A percentile compares a stretch with the other conserved stretches of the same genome.
Evolutionary conservation across 2,329 filamentous ascomycete species (phyloP).

Genomic region (Botrytis pseudocinerea): DNA sequence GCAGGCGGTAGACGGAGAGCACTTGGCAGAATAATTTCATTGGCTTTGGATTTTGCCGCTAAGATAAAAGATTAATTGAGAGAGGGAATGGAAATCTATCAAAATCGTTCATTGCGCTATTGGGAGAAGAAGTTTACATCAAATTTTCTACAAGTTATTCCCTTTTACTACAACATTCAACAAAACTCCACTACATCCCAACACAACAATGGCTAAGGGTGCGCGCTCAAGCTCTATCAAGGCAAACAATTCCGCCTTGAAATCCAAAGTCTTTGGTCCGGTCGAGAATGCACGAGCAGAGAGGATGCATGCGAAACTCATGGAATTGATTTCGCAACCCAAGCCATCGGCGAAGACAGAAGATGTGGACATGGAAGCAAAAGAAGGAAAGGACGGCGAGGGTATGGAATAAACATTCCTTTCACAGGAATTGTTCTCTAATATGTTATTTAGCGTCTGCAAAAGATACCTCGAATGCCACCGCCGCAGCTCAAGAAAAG

Average conservation of each 20-base stretch:
- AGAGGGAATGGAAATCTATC: not conserved
- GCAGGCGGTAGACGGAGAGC: not conserved
- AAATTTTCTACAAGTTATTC: not conserved
- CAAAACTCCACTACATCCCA: not conserved
- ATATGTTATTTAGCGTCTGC: conserved; percentile 26
- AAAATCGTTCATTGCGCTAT: conserved; percentile 11
- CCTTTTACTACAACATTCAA: not conserved
- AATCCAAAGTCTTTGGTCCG: conserved; percentile 80
- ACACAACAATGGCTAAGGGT: conserved; percentile 77
- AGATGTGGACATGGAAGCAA: conserved; percentile 52
- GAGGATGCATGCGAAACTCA: conserved; percentile 80
- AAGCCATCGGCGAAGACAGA: conserved; percentile 59
- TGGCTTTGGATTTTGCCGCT: conserved; percentile 10
- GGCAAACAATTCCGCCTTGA: conserved; percentile 78
- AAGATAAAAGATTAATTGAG: conserved; percentile 22
- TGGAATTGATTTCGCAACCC: conserved; percentile 75
- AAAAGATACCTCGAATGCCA: conserved; percentile 25
- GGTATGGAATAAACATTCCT: not conserved
- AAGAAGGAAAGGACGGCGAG: conserved; percentile 35
- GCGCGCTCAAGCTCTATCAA: conserved; percentile 77
- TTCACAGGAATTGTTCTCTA: conserved; percentile 20
- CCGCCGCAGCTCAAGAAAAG: conserved; percentile 27
- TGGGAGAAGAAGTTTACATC: not conserved
- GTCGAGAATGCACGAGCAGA: conserved; percentile 76
- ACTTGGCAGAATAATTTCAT: not conserved